Base-by-base conservation (phyloP, 164 flowering plant species). In the Brasenia schreberi region DNA sequence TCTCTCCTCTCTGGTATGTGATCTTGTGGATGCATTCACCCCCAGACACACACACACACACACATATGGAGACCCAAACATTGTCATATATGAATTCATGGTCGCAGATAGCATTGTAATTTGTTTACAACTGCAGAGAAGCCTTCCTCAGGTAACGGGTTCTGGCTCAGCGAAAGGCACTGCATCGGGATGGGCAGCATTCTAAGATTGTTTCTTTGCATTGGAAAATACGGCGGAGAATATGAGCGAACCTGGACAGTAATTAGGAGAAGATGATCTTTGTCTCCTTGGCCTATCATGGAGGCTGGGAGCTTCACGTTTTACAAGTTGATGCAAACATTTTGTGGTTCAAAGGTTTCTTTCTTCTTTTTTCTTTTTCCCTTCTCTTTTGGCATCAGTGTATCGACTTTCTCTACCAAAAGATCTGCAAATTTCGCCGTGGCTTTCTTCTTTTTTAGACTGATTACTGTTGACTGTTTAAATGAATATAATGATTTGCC, bases 151-250 rank as follows among this genome's bases (percentile, higher is more conserved):
- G 0, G 59, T 84, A 53, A 71, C 84, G 45, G 86, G 83, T 39
- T 76, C 92, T 42, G 87, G 78, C 66, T 75, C 92, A 42, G 62
- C 81, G 42, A 83, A 80, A 72, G 76, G 78, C 62, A 63, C 83
- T 43, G 94, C 89, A 63, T 81, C 97, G 27, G 97, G 97, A 77
- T 94, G 97, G 98, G 98, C 97, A 10, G 98, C 97, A 49, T 94
- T 94, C 76, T 94, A 78, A 83, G 17, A 52, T 64, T 72, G 68
- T 65, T 33, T 33, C 39, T 33, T 33, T 33, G 39, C 39, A 49
- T 49, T 49, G 16, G 56, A 9, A 49, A 14, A 49, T 49, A 49
- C 56, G 16, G 56, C 27, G 4, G 27, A 42, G 44, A 59, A 63
- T 43, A 23, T 18, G 18, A 43, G 23, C 19, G 56, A 49, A 49